A percentile compares a stretch with the other conserved stretches of the same genome.
Conservation (phyloP, 805 yeast genomes). For the Spencermartinsiella europaea region DNA sequence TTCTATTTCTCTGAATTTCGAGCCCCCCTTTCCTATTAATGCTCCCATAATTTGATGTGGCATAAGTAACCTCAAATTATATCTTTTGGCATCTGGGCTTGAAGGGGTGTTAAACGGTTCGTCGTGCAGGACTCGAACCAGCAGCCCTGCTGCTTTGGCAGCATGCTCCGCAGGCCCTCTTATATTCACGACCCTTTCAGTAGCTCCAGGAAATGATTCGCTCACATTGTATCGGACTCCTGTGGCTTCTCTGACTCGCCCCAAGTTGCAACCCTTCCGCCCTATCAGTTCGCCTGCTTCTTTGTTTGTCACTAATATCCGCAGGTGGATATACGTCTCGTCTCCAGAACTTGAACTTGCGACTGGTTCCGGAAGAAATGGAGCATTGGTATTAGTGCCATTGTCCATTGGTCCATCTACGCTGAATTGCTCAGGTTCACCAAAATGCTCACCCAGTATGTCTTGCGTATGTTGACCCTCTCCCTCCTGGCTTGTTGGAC, state of each 20-base stretch:
- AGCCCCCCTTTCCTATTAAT: slow-evolving; percentile 73
- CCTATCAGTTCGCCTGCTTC: slow-evolving; percentile 77
- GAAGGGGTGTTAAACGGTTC: slow-evolving; percentile 66
- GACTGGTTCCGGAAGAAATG: not conserved
- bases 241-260: slow-evolving; percentile 57
- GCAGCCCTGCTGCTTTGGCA: slow-evolving; percentile 75
- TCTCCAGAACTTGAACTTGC: not conserved
- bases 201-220: slow-evolving; percentile 64
- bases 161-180: slow-evolving; percentile 73
- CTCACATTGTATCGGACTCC: slow-evolving; percentile 63
- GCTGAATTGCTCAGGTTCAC: not conserved
- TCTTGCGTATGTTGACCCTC: no score
- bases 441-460: not conserved
- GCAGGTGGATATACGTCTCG: slow-evolving; percentile 46
- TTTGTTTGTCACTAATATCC: slow-evolving; percentile 70
- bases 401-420: not conserved
- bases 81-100: slow-evolving; percentile 46
- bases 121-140: slow-evolving; percentile 58
- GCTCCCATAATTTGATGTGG: slow-evolving; percentile 80
- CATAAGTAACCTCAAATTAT: slow-evolving; percentile 55
- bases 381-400: not conserved
- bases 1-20: slow-evolving; percentile 73
- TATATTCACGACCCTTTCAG: slow-evolving; percentile 69
- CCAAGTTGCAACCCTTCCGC: slow-evolving; percentile 70
- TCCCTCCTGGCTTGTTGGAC: no score